A percentile compares a stretch with the other conserved stretches of the same genome.
Conservation (phyloP, 2,329 filamentous ascomycete species). For the Fusarium verrucosum region DNA sequence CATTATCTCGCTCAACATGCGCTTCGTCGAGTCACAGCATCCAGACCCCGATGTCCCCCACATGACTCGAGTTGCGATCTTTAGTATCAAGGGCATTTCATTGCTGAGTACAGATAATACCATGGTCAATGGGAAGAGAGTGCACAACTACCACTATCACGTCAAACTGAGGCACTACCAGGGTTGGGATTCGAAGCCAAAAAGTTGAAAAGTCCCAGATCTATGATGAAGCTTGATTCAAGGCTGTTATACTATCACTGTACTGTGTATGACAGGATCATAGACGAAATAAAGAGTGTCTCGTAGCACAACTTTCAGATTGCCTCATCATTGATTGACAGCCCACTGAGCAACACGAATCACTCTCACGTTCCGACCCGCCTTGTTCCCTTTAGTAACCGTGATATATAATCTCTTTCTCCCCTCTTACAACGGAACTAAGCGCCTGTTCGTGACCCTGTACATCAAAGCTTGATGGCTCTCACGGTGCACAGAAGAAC, state of each 20-base stretch:
- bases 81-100: constrained; percentile 15
- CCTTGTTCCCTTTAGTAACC: constrained; percentile 5
- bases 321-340: constrained; percentile 25
- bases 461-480: not conserved
- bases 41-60: not conserved
- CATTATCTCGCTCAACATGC: constrained; percentile 31
- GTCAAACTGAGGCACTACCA: constrained; percentile 21
- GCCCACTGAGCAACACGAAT: not conserved
- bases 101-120: not conserved
- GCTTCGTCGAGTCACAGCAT: constrained; percentile 24
- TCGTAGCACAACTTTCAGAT: constrained; percentile 23
- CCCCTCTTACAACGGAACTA: not conserved
- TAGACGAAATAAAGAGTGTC: constrained; percentile 14
- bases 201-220: not conserved
- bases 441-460: constrained; percentile 10
- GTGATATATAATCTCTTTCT: not conserved
- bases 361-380: constrained; percentile 9
- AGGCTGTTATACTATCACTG: not conserved
- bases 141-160: constrained; percentile 13
- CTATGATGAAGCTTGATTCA: not conserved
- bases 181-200: not conserved
- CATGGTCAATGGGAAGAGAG: not conserved
- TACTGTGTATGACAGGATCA: constrained; percentile 7
- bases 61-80: constrained; percentile 13
- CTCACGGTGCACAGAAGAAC: constrained; percentile 10